Conservation (phyloP, 1,139 yeast species). For the Pichia terricola region DNA sequence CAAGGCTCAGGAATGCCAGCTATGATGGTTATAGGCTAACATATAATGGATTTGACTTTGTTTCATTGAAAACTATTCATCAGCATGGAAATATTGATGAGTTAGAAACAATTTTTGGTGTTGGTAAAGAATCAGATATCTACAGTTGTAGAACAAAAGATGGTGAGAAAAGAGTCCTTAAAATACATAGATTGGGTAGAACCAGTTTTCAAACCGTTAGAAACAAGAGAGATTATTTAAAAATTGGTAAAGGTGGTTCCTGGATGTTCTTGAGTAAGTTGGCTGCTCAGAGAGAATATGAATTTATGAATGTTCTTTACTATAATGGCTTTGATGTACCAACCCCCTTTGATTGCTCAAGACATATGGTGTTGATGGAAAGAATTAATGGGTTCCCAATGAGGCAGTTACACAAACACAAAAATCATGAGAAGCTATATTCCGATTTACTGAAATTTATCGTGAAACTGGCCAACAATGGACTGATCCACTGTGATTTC, state of each 20-base stretch:
- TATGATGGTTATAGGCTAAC: slow-evolving; percentile 91
- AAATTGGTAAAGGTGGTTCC: slow-evolving; percentile 47
- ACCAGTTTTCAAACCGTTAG: slow-evolving; percentile 88
- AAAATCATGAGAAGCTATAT: slow-evolving; percentile 53
- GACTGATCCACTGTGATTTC: slow-evolving; percentile 93
- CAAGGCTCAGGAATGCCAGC: slow-evolving; percentile 72
- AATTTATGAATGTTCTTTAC: slow-evolving; percentile 70
- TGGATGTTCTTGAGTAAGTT: slow-evolving; percentile 91
- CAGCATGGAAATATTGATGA: slow-evolving; percentile 67
- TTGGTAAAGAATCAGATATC: slow-evolving; percentile 95
- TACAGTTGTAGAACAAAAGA: slow-evolving; percentile 68
- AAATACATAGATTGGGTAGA: slow-evolving; percentile 88
- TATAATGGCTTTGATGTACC: slow-evolving; percentile 81
- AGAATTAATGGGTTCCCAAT: slow-evolving; percentile 81
- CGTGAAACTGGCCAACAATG: slow-evolving; percentile 74
- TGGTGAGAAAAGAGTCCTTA: slow-evolving; percentile 64
- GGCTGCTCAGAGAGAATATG: slow-evolving; percentile 88
- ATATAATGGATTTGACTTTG: slow-evolving; percentile 82
- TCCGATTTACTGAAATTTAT: slow-evolving; percentile 80
- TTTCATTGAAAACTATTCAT: slow-evolving; percentile 76
- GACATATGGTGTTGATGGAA: slow-evolving; percentile 92
- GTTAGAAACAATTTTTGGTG: slow-evolving; percentile 85
- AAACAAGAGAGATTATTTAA: slow-evolving; percentile 85
- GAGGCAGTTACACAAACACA: slow-evolving; percentile 69
- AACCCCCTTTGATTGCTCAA: slow-evolving; percentile 74